These are phyloP conservation scores for Neospora caninum DNA, from an alignment of 169 alveolate species.

Conservation along the genomic window DNA sequence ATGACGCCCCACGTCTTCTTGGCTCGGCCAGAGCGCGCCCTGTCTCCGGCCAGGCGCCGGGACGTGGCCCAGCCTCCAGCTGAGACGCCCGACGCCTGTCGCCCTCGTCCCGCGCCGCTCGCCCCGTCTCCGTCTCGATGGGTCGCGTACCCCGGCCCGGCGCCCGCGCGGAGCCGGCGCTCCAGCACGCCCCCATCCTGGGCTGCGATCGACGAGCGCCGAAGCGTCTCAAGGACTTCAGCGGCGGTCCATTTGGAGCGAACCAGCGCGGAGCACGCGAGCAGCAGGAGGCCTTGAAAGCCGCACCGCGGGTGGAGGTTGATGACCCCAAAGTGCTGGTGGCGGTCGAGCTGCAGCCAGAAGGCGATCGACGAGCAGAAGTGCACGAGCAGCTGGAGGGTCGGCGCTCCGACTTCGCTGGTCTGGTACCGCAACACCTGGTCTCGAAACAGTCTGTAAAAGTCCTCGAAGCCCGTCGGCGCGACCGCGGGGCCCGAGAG, in stretches of 20 bases:
- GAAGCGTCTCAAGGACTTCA: slow-evolving; percentile 52
- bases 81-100: background rate
- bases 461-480: background rate
- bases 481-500: background rate
- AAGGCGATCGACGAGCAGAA: slow-evolving; percentile 48
- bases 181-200: slow-evolving; percentile 36
- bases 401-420: slow-evolving; percentile 50
- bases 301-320: slow-evolving; percentile 51
- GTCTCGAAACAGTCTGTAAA: slow-evolving; percentile 35
- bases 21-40: background rate
- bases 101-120: background rate
- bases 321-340: slow-evolving; percentile 41
- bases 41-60: background rate
- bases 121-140: background rate
- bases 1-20: slow-evolving; percentile 53
- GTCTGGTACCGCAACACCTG: slow-evolving; percentile 38
- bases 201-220: slow-evolving; percentile 48
- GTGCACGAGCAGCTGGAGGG: slow-evolving; percentile 45
- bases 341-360: slow-evolving; percentile 53
- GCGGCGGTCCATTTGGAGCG: slow-evolving; percentile 38
- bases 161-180: background rate
- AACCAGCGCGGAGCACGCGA: slow-evolving; percentile 53
- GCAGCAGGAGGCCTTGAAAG: slow-evolving; percentile 51
- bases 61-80: background rate
- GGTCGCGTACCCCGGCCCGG: background rate